Conservation (phyloP, 495 filamentous ascomycete genomes). For the Penicillium coffeae region DNA sequence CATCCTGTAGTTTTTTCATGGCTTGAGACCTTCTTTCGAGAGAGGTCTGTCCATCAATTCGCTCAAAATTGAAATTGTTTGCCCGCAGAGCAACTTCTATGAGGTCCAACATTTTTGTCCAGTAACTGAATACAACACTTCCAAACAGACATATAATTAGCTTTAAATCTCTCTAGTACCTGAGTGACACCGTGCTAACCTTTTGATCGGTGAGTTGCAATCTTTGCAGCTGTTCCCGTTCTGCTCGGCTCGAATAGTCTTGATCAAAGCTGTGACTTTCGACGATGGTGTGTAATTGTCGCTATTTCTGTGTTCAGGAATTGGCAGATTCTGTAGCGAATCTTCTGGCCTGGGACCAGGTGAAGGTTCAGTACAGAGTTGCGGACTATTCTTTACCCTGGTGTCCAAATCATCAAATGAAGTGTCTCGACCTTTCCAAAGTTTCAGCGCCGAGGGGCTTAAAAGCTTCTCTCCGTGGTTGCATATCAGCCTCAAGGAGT, state of each 20-base stretch:
- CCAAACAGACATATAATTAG: not conserved
- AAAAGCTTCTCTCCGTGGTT: not conserved
- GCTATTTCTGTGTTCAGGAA: not conserved
- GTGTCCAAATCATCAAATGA: not conserved
- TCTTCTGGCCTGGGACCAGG: not conserved
- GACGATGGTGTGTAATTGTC: not conserved
- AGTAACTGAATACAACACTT: not conserved
- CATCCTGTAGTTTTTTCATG: not conserved
- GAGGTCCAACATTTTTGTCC: not conserved
- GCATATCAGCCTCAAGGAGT: not conserved
- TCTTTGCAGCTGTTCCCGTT: not conserved
- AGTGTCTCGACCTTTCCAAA: not conserved
- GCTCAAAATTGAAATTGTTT: not conserved
- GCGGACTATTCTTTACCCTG: not conserved
- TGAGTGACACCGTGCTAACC: not conserved
- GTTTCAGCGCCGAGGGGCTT: not conserved
- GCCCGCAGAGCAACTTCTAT: not conserved
- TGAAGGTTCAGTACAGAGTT: not conserved
- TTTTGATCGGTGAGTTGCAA: not conserved
- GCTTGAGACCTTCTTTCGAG: not conserved
- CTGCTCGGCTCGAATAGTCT: not conserved
- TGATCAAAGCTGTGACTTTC: not conserved
- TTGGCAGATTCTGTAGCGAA: not conserved
- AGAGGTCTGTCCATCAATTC: not conserved
- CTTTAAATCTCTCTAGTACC: not conserved